Evolutionary conservation across 1,284 basidiomycete genomes (phyloP).

Genomic region (Ceratobasidium sp.): DNA sequence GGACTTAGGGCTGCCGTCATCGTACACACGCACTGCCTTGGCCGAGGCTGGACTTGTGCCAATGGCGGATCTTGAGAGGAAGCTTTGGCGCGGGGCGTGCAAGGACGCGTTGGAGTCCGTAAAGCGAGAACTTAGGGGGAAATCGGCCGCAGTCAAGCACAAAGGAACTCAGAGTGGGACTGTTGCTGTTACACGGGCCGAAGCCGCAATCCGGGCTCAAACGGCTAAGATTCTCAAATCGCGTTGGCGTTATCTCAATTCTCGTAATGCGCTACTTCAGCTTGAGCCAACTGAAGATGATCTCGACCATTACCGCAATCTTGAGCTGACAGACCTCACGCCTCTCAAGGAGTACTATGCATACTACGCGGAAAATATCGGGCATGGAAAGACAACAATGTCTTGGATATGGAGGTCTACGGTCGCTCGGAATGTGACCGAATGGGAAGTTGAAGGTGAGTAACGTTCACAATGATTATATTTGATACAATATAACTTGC

Average conservation of each 20-base stretch:
- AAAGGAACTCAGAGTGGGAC: not conserved
- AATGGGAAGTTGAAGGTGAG: conserved; percentile 24
- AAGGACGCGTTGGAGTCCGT: conserved; percentile 9
- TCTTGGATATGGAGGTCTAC: conserved; percentile 30
- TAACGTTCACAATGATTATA: too few species aligned
- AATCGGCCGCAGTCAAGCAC: not conserved
- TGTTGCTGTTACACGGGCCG: not conserved
- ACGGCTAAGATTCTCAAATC: not conserved
- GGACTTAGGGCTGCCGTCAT: conserved; percentile 10
- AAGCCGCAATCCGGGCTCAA: not conserved
- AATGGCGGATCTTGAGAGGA: conserved; percentile 5
- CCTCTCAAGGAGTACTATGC: not conserved
- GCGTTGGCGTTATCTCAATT: conserved; percentile 13
- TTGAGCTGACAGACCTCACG: not conserved
- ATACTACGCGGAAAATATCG: not conserved
- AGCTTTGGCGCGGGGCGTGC: conserved; percentile 7
- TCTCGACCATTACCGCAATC: not conserved
- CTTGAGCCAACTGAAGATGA: conserved; percentile 3
- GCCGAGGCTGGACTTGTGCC: not conserved
- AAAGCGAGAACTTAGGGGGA: conserved; percentile 2
- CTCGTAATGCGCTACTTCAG: not conserved
- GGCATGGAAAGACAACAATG: not conserved
- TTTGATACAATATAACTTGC: too few species aligned
- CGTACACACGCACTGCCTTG: not conserved
- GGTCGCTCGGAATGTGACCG: not conserved